Base-by-base conservation (phyloP, 768 basidiomycete species). In the Royoungia palumana region DNA sequence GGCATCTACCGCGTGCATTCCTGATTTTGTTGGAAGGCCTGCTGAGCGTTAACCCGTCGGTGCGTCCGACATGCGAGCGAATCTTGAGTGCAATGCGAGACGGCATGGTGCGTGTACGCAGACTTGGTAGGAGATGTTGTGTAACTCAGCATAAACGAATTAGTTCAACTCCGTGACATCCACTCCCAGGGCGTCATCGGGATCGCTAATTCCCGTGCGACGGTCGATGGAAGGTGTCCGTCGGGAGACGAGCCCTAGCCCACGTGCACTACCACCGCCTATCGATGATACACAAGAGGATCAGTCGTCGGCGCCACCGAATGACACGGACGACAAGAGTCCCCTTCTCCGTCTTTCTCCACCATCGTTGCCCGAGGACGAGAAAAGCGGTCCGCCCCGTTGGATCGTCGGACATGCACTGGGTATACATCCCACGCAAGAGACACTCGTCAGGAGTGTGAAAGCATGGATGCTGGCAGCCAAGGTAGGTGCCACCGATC, bases 1-100 rank as follows among this genome's bases (percentile, higher is more conserved):
- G 93, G n/a, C 78, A 83, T 35, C 69, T 95, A 0, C 87, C 91
- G 3, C 71, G 80, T 5, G 75, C 85, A 6, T 83, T 84, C 52
- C 71, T 94, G 5, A 72, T 88, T 2, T 67, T 94, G 13, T 70
- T 95, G 22, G 87, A 91, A 51, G 76, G 78, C 47, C 72, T 95
- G 36, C 66, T 94, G 50, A 78, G 83, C 51, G 74, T 83, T 28
- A 66, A 65, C 3, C 83, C 92, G 0, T 63, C 69, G 4, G 65
- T 65, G n/a, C 75, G 93, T 44, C 88, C 89, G 8, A 79, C 82
- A 0, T 83, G 83, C 40, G 88, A 91, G 53, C 77, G 83, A 42
- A 84, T 94, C 13, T 64, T 75, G n/a, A 65, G 63, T 22, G 90
- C 85, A 2, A 75, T 94, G 46, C 73, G 78, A 28, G 82, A 87